Percentiles rank a stretch among this genome's conserved stretches.
phyloP scores from a whole-genome alignment of 495 filamentous ascomycete genomes.

The Tuber borchii region DNA sequence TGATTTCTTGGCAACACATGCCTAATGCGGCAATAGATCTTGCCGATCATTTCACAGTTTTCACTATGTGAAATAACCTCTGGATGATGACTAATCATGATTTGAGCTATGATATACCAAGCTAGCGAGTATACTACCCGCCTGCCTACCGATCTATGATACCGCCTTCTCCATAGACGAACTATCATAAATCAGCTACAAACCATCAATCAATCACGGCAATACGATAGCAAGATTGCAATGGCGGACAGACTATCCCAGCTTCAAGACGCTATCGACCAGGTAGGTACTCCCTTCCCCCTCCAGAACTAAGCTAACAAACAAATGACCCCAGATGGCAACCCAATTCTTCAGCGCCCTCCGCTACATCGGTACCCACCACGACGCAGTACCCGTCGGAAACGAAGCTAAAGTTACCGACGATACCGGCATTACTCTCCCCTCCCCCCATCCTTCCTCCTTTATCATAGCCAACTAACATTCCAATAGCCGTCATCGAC shows the following conservation, averaged over 20 bases:
- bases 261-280: conserved; percentile 88
- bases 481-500: conserved; percentile 24
- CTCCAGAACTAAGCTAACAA: conserved; percentile 8
- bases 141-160: background rate
- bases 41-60: too few relatives aligned
- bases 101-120: background rate
- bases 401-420: conserved; percentile 54
- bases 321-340: conserved; percentile 54
- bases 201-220: conserved; percentile 9
- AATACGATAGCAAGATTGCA: conserved; percentile 11
- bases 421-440: conserved; percentile 48
- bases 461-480: conserved; percentile 15
- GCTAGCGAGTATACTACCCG: background rate
- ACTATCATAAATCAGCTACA: background rate
- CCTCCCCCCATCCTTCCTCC: background rate
- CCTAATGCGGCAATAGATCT: too few relatives aligned
- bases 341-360: conserved; percentile 84
- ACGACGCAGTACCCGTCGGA: conserved; percentile 63
- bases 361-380: conserved; percentile 74
- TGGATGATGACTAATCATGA: background rate
- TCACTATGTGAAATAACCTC: too few relatives aligned
- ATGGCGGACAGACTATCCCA: conserved; percentile 93
- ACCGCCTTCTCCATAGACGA: background rate
- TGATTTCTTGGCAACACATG: too few relatives aligned
- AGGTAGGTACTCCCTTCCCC: conserved; percentile 57